These are phyloP conservation scores for Trypanosoma congolense DNA, from an alignment of 208 protist genomes.

Conservation along the genomic window DNA sequence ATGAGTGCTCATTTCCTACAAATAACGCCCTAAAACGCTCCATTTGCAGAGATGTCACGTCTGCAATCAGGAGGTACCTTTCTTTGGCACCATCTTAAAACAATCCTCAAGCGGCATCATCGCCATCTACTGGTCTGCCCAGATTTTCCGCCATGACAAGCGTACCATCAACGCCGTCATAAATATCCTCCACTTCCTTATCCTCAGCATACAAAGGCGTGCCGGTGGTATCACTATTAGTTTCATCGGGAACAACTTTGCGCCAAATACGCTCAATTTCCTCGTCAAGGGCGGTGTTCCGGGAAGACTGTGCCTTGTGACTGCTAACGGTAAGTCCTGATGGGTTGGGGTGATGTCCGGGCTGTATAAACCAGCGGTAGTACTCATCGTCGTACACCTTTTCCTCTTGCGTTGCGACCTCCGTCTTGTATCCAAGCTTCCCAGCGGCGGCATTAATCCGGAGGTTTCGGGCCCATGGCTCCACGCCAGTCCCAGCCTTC, in stretches of 20 bases:
- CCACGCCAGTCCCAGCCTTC: conserved; percentile 51
- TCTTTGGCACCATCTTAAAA: no score
- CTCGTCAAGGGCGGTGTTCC: conserved; percentile 24
- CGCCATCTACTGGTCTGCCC: conserved; percentile 24
- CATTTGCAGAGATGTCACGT: no score
- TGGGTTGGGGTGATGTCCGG: conserved; percentile 84
- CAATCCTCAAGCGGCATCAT: conserved; percentile 19
- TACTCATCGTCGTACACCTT: conserved; percentile 93
- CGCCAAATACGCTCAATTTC: conserved; percentile 52
- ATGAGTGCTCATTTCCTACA: no score
- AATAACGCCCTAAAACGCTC: no score
- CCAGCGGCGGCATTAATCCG: conserved; percentile 59
- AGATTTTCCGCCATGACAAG: conserved; percentile 32
- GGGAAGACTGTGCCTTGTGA: conserved; percentile 18
- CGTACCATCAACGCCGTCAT: conserved; percentile 37
- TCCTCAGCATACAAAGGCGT: neutral
- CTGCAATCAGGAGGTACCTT: no score
- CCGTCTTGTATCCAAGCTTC: conserved; percentile 58
- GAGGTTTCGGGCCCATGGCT: conserved; percentile 74
- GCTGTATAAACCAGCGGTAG: conserved; percentile 91
- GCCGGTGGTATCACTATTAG: neutral
- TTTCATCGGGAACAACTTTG: conserved; percentile 10
- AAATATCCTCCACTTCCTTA: conserved; percentile 20
- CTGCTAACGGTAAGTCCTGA: conserved; percentile 56
- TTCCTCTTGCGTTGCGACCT: conserved; percentile 84